A percentile compares a stretch with the other conserved stretches of the same genome.
Evolutionary conservation across 441 rosid genomes (phyloP).

Genomic region (Syzygium malaccense): DNA sequence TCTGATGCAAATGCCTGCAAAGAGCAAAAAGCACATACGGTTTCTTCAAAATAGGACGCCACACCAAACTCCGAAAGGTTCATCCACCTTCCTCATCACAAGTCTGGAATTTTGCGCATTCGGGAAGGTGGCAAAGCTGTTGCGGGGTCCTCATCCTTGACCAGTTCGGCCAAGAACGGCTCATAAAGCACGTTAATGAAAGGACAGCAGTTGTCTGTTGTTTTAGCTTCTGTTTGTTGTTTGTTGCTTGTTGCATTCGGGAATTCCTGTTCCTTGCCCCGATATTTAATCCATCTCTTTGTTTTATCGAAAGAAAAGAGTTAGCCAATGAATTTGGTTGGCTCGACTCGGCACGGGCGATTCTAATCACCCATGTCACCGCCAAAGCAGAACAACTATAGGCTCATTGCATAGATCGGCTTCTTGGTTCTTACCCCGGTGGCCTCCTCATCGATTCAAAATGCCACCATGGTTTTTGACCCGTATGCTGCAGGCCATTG

Average conservation of each 20-base stretch:
- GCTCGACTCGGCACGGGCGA: neutral
- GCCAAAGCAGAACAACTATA: neutral
- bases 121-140: neutral
- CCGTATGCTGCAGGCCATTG: neutral
- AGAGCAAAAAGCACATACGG: neutral
- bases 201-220: neutral
- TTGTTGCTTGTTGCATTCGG: neutral
- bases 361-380: neutral
- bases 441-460: neutral
- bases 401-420: neutral
- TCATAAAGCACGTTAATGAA: neutral
- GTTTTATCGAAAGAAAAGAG: neutral
- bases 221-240: neutral
- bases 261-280: neutral
- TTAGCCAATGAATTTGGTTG: neutral
- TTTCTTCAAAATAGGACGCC: neutral
- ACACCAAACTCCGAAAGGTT: neutral
- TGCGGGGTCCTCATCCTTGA: neutral
- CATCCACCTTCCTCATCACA: neutral
- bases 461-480: neutral
- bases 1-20: neutral
- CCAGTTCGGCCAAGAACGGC: neutral
- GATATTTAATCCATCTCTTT: neutral
- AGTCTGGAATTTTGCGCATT: neutral
- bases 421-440: neutral